These are phyloP conservation scores for Talaromyces adpressus DNA, from an alignment of 495 filamentous ascomycete genomes.

Conservation along the genomic window DNA sequence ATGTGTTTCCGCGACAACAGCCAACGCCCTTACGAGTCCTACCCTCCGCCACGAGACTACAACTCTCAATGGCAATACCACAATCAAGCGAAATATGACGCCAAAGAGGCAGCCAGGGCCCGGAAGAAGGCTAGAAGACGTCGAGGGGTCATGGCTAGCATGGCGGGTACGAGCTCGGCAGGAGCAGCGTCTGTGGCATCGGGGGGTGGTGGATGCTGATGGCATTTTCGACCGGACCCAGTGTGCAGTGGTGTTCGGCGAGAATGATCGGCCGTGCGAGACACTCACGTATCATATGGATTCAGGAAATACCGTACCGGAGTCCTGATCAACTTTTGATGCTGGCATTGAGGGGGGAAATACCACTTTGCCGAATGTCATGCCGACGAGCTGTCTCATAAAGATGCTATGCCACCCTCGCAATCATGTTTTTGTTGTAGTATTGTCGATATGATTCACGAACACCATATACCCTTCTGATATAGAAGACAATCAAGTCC, in stretches of 20 bases:
- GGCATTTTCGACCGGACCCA: no score
- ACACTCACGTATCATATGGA: no score
- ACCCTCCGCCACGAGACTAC: background rate
- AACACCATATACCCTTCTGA: background rate
- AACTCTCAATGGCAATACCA: background rate
- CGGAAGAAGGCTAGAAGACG: background rate
- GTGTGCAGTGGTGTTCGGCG: no score
- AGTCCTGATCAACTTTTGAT: no score
- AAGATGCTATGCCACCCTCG: background rate
- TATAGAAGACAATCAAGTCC: background rate
- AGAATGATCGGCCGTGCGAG: no score
- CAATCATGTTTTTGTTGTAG: background rate
- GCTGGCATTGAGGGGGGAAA: no score
- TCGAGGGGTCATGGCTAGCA: background rate
- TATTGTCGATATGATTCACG: background rate
- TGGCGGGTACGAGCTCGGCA: background rate
- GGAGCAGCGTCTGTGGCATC: background rate
- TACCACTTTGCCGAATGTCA: background rate
- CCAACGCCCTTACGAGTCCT: background rate
- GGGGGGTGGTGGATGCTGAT: background rate
- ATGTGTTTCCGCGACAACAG: conserved; percentile 5
- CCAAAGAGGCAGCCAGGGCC: background rate
- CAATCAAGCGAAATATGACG: background rate
- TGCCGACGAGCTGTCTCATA: background rate
- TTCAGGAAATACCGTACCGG: no score